Percentiles rank a stretch among this genome's conserved stretches.
phyloP scores from a whole-genome alignment of 1,139 yeast species.

The Yamadazyma mexicana region DNA sequence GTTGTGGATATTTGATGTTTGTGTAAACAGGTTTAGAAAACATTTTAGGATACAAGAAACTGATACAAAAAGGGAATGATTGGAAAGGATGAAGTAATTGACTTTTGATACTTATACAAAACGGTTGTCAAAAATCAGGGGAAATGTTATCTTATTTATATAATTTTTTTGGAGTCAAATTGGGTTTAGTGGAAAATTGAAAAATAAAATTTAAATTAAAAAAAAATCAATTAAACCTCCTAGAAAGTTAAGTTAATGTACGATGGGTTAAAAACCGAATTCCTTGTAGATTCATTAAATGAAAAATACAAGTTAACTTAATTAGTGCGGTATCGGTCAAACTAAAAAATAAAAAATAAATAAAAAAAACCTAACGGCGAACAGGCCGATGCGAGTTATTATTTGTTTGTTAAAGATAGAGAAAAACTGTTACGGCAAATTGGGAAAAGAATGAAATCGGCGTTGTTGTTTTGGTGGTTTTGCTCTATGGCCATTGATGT shows the following conservation, averaged over 20 bases:
- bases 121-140: slow-evolving; percentile 2
- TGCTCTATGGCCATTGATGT: no score
- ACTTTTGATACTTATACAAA: no score
- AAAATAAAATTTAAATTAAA: not conserved
- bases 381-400: no score
- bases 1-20: slow-evolving; percentile 18
- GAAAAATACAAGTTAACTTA: slow-evolving; percentile 3
- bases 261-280: not conserved
- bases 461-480: no score
- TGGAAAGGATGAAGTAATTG: not conserved
- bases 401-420: no score
- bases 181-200: no score
- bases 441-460: no score
- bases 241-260: not conserved
- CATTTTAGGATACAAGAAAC: slow-evolving; percentile 6
- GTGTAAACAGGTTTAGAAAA: slow-evolving; percentile 18
- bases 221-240: slow-evolving; percentile 3
- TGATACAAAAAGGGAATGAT: no score
- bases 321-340: not conserved
- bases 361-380: no score
- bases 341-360: not conserved
- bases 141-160: slow-evolving; percentile 3
- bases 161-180: no score
- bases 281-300: not conserved
- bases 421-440: no score